phyloP scores from a whole-genome alignment of 2,329 filamentous ascomycete genomes.

The Plectosphaerella plurivora region DNA sequence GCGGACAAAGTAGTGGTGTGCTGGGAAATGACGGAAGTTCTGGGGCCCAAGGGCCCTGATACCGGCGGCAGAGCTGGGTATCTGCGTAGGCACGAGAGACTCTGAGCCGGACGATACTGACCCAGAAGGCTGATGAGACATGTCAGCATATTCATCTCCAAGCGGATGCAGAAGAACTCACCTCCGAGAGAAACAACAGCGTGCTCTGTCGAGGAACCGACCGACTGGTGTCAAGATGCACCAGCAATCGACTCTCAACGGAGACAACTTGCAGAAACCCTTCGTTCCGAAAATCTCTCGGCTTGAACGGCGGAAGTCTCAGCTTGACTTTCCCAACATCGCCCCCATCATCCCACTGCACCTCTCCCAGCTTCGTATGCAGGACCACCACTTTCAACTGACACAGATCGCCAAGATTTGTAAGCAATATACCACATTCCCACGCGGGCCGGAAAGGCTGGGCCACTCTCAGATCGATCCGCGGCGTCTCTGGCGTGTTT shows the following conservation, averaged over 20 bases:
- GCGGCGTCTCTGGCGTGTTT: conserved; percentile 15
- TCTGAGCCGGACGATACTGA: too few species aligned
- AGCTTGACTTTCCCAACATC: neutral
- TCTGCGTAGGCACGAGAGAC: too few species aligned
- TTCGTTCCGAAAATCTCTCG: neutral
- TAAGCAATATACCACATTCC: conserved; percentile 41
- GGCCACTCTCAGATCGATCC: conserved; percentile 24
- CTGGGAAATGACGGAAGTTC: conserved; percentile 45
- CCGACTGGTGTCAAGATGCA: neutral
- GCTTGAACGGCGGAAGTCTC: neutral
- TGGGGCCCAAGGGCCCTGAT: conserved; percentile 39
- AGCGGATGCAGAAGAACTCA: neutral
- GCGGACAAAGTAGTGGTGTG: conserved; percentile 54
- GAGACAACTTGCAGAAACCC: neutral
- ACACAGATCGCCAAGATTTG: conserved; percentile 21
- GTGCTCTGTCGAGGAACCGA: neutral
- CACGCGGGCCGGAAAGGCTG: conserved; percentile 45
- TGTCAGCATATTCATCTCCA: too few species aligned
- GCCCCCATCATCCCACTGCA: neutral
- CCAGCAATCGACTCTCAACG: neutral
- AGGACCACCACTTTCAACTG: conserved; percentile 38
- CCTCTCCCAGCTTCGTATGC: conserved; percentile 29
- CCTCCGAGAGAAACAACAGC: neutral
- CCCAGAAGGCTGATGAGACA: too few species aligned
- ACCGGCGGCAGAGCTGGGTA: neutral